phyloP scores from a whole-genome alignment of 192 early-diverging fungal genomes.

The Gryganskiella cystojenkinii region DNA sequence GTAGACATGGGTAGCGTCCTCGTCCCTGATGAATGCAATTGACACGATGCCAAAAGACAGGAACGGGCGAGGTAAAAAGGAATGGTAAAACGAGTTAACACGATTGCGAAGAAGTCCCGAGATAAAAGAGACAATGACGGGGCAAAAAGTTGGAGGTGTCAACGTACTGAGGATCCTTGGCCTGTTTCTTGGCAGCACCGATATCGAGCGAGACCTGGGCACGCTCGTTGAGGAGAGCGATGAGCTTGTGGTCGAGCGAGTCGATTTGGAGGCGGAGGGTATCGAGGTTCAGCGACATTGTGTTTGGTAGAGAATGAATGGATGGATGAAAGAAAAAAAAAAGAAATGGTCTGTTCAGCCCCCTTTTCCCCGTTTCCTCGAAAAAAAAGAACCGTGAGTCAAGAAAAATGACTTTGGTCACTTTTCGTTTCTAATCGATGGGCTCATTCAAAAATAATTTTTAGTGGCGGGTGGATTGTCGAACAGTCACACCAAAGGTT shows the following conservation, averaged over 20 bases:
- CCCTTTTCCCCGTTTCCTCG: too few relatives aligned
- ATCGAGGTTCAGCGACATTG: conserved; percentile 58
- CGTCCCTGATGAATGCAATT: conserved; percentile 10
- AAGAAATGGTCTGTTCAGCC: neutral
- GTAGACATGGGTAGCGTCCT: conserved; percentile 72
- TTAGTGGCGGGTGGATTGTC: too few relatives aligned
- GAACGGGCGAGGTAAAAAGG: too few relatives aligned
- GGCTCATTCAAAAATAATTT: neutral
- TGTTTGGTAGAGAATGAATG: neutral
- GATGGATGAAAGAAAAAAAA: neutral
- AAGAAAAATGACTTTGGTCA: conserved; percentile 2
- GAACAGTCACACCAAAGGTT: too few relatives aligned
- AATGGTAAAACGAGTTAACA: too few relatives aligned
- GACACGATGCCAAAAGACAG: too few relatives aligned
- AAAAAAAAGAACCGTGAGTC: conserved; percentile 2
- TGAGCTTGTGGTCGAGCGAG: conserved; percentile 76
- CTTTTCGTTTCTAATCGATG: neutral
- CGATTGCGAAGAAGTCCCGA: too few relatives aligned
- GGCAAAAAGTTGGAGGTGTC: neutral
- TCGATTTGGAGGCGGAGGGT: conserved; percentile 76
- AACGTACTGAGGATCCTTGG: conserved; percentile 21
- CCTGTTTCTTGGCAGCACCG: conserved; percentile 73
- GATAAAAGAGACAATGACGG: too few relatives aligned
- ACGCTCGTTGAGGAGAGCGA: conserved; percentile 84
- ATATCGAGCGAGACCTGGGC: conserved; percentile 84